phyloP scores from a whole-genome alignment of 768 basidiomycete species.

The Russula lepida region DNA sequence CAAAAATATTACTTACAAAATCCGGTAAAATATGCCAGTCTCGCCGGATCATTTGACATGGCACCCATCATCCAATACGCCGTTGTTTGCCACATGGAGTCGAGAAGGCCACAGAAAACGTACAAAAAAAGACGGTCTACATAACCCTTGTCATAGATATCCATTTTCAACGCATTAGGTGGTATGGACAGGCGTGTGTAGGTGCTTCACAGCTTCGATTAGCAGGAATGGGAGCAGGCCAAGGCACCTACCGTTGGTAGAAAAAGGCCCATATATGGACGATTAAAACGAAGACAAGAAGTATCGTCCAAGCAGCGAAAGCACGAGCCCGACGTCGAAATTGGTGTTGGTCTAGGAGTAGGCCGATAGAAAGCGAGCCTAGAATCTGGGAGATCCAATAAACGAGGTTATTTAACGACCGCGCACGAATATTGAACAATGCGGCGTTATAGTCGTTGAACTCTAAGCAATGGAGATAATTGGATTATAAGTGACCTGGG shows the following conservation, averaged over 20 bases:
- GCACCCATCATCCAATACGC: slow-evolving; percentile 81
- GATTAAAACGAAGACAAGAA: slow-evolving; percentile 55
- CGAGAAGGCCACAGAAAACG: slow-evolving; percentile 66
- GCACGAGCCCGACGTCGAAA: slow-evolving; percentile 62
- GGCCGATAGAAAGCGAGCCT: slow-evolving; percentile 63
- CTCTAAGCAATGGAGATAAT: slow-evolving; percentile 34
- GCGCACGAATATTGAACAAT: slow-evolving; percentile 70
- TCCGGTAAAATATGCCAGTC: slow-evolving; percentile 72
- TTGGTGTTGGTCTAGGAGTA: slow-evolving; percentile 50
- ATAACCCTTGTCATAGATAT: slow-evolving; percentile 50
- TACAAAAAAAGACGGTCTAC: slow-evolving; percentile 51
- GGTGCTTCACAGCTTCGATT: slow-evolving; percentile 29
- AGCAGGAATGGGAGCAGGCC: not conserved
- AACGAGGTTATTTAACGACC: slow-evolving; percentile 66
- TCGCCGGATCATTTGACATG: slow-evolving; percentile 75
- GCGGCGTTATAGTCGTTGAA: slow-evolving; percentile 77
- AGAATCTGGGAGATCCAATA: slow-evolving; percentile 78
- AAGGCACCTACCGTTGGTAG: slow-evolving; percentile 52
- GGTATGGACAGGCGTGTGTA: slow-evolving; percentile 52
- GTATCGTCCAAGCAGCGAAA: slow-evolving; percentile 55
- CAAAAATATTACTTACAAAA: slow-evolving; percentile 50
- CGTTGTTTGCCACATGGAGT: slow-evolving; percentile 80
- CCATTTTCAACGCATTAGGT: slow-evolving; percentile 39
- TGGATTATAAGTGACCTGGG: not conserved
- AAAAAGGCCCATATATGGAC: slow-evolving; percentile 71